These are phyloP conservation scores for Blechomonas ayalai DNA, from an alignment of 208 protist species.

Conservation along the genomic window DNA sequence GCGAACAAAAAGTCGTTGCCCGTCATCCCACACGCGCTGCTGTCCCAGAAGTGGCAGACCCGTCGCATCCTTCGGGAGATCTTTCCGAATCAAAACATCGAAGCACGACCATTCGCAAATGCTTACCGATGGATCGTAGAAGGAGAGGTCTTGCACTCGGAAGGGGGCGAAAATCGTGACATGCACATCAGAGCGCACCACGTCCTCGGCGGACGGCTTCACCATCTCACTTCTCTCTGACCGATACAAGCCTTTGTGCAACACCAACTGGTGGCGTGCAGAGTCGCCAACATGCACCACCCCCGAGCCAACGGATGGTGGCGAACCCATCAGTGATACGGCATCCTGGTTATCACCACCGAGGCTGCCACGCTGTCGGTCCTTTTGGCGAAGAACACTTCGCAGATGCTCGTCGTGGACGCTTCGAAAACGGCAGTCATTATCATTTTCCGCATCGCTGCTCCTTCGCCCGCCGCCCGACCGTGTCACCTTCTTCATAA, in stretches of 20 bases:
- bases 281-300: no score
- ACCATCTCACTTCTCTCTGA: conserved; percentile 10
- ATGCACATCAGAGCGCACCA: conserved; percentile 27
- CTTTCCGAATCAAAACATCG: conserved; percentile 68
- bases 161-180: conserved; percentile 63
- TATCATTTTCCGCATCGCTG: conserved; percentile 1
- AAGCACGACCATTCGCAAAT: conserved; percentile 73
- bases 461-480: background rate
- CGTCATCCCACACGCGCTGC: conserved; percentile 32
- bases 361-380: background rate
- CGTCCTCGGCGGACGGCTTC: background rate
- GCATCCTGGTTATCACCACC: background rate
- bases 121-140: conserved; percentile 28
- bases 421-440: conserved; percentile 9
- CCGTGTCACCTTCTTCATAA: conserved; percentile 40
- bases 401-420: background rate
- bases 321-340: no score
- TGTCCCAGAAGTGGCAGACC: conserved; percentile 12
- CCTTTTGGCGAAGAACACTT: no score
- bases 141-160: conserved; percentile 58
- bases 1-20: conserved; percentile 43
- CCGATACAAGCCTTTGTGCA: no score
- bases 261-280: no score
- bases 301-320: no score
- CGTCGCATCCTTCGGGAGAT: conserved; percentile 1